Percentiles rank a stretch among this genome's conserved stretches.
Conservation (phyloP, 495 filamentous ascomycete genomes). For the Penicillium manginii region DNA sequence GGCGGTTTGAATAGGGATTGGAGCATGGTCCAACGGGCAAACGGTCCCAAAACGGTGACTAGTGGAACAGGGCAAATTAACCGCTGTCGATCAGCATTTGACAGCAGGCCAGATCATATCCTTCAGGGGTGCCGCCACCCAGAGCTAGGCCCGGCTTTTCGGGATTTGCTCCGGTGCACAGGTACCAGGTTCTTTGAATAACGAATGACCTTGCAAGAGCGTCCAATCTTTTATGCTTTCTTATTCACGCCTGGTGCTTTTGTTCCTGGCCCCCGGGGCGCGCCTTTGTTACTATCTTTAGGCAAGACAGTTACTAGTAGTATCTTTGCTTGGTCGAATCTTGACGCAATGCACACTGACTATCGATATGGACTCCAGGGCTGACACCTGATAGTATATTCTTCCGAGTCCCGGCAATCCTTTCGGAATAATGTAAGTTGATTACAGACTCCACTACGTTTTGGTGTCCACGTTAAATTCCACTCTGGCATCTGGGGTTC, state of each 20-base stretch:
- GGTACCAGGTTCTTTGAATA: background rate
- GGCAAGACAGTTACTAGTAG: background rate
- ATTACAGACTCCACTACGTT: too few species aligned
- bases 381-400: background rate
- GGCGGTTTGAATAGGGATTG: constrained; percentile 4
- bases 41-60: constrained; percentile 12
- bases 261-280: background rate
- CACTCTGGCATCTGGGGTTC: too few species aligned
- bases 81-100: constrained; percentile 32
- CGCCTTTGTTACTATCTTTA: constrained; percentile 12
- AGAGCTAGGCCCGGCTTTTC: constrained; percentile 5
- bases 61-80: constrained; percentile 28
- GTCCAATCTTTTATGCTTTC: background rate
- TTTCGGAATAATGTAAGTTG: background rate
- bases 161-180: constrained; percentile 12
- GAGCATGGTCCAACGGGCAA: constrained; percentile 6
- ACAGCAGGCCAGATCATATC: constrained; percentile 20
- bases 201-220: background rate
- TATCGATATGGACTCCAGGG: background rate
- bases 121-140: constrained; percentile 7
- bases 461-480: too few species aligned
- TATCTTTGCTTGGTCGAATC: background rate
- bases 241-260: background rate
- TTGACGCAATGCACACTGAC: background rate
- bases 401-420: background rate